These are phyloP conservation scores for Euryodendron excelsum DNA, from an alignment of 148 eudicot genomes.

Conservation along the genomic window DNA sequence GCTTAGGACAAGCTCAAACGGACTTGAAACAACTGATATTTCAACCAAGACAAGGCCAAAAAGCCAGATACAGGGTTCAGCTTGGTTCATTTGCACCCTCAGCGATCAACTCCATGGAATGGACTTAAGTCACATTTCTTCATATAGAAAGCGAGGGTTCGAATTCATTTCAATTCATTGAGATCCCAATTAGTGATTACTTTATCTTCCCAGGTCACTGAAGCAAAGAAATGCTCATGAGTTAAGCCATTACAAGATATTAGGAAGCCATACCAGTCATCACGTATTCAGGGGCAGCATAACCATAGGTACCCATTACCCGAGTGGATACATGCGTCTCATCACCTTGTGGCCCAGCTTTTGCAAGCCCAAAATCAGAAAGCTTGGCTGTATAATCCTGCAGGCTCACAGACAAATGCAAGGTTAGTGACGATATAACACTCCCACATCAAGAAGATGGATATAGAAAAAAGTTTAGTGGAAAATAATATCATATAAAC, in stretches of 20 bases:
- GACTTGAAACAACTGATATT: neutral
- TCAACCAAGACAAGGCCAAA: neutral
- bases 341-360: slow-evolving; percentile 97
- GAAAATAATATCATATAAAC: neutral
- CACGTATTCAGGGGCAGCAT: slow-evolving; percentile 97
- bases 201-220: neutral
- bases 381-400: slow-evolving; percentile 90
- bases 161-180: neutral
- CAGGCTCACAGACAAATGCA: slow-evolving; percentile 4
- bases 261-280: slow-evolving; percentile 79
- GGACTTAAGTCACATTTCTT: neutral
- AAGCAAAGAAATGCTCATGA: neutral
- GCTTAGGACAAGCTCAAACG: neutral
- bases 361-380: slow-evolving; percentile 95
- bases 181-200: neutral
- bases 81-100: neutral
- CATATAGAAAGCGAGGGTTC: neutral
- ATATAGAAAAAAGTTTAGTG: neutral
- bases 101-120: too few species aligned
- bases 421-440: neutral
- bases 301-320: slow-evolving; percentile 98
- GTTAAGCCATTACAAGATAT: neutral
- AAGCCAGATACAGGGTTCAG: neutral
- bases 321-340: slow-evolving; percentile 95
- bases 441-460: neutral